phyloP scores from a whole-genome alignment of 73 alveolate species.

The Blepharisma stoltei region DNA sequence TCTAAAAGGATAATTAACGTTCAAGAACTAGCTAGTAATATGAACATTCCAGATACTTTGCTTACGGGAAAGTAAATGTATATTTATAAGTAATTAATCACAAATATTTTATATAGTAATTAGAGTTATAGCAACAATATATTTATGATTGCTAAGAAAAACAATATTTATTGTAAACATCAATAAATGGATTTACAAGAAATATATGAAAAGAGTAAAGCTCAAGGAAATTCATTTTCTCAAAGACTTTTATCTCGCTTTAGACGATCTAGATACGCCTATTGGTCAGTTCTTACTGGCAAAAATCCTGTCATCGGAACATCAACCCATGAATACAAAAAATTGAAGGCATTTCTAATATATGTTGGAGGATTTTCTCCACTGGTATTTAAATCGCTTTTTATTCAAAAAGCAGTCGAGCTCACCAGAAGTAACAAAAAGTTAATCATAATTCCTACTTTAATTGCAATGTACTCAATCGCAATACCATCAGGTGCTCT shows the following conservation, averaged over 20 bases:
- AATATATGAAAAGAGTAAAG: not conserved
- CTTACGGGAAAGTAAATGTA: too few species aligned
- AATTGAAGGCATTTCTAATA: constrained; percentile 1
- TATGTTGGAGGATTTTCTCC: constrained; percentile 16
- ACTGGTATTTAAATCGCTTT: not conserved
- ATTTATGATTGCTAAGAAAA: too few species aligned
- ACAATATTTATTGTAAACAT: not conserved
- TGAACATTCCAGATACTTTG: too few species aligned
- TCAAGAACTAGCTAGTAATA: too few species aligned
- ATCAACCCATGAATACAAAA: constrained; percentile 27
- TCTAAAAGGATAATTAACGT: too few species aligned
- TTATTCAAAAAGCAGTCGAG: not conserved
- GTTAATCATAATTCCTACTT: not conserved
- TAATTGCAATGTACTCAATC: not conserved
- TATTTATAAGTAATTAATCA: too few species aligned
- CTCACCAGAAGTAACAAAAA: constrained; percentile 2
- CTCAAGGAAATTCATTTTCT: not conserved
- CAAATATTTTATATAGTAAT: too few species aligned
- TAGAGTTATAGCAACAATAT: too few species aligned
- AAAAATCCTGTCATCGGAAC: constrained; percentile 23
- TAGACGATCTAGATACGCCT: constrained; percentile 7
- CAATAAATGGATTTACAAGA: constrained; percentile 1
- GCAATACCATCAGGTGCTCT: not conserved
- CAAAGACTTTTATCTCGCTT: not conserved
- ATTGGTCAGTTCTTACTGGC: constrained; percentile 6